phyloP scores from a whole-genome alignment of 192 early-diverging fungal species.

The Entophlyctis luteolus region DNA sequence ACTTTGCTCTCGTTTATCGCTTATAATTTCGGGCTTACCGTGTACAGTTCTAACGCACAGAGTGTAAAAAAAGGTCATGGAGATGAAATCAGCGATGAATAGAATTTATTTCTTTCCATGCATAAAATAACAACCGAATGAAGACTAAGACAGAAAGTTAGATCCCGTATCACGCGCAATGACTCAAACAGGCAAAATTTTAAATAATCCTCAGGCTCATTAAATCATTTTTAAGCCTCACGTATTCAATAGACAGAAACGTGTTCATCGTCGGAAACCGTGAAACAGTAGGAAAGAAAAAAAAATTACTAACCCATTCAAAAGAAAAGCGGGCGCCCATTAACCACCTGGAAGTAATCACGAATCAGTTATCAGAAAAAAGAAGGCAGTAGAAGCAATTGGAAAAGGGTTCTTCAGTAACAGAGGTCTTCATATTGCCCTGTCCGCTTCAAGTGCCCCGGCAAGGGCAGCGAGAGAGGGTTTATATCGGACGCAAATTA shows the following conservation, averaged over 20 bases:
- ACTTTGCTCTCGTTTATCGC: no score
- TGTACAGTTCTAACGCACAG: no score
- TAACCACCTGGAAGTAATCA: neutral
- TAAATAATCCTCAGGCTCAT: constrained; percentile 24
- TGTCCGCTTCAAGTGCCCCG: constrained; percentile 6
- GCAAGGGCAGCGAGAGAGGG: constrained; percentile 18
- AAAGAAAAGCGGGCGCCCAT: neutral
- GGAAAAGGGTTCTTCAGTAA: constrained; percentile 13
- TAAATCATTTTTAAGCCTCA: constrained; percentile 16
- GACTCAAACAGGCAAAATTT: no score
- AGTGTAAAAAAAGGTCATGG: no score
- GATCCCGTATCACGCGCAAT: no score
- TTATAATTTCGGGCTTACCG: no score
- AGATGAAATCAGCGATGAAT: no score
- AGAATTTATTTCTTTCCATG: no score
- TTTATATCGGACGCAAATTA: constrained; percentile 27
- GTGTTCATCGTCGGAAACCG: constrained; percentile 11
- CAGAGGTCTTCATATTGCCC: constrained; percentile 16
- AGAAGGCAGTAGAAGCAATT: neutral
- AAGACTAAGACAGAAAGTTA: no score
- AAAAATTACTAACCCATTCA: neutral
- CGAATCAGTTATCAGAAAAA: neutral
- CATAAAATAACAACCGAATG: no score
- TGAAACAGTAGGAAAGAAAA: neutral
- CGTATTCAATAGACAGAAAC: neutral